Evolutionary conservation across 257 asterid species (phyloP).

Genomic region (Henckelia pumila): DNA sequence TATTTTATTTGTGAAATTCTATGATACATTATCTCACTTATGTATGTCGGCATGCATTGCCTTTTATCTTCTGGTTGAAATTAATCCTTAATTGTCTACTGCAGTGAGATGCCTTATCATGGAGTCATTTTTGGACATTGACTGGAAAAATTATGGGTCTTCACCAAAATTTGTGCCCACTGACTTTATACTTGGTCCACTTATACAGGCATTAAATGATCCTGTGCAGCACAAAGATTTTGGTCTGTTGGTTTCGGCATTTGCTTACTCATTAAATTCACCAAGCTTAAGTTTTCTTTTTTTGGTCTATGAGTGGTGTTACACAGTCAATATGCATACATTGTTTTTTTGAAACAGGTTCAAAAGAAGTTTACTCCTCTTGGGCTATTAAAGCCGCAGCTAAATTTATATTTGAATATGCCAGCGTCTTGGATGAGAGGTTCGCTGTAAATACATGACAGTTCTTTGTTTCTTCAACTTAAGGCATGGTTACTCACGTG

Average conservation of each 20-base stretch:
- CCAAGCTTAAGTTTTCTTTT: not conserved
- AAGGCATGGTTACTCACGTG: constrained; percentile 12
- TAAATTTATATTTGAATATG: constrained; percentile 54
- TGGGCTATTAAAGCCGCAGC: constrained; percentile 66
- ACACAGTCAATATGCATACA: constrained; percentile 20
- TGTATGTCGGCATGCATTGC: constrained; percentile 14
- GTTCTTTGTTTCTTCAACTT: constrained; percentile 17
- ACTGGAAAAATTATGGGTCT: constrained; percentile 60
- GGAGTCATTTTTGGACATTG: constrained; percentile 73
- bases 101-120: constrained; percentile 86
- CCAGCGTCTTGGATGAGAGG: constrained; percentile 66
- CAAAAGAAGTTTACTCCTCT: constrained; percentile 78
- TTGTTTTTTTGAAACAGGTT: constrained; percentile 43
- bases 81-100: constrained; percentile 19
- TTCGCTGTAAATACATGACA: constrained; percentile 29
- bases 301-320: constrained; percentile 21
- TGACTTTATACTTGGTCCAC: constrained; percentile 76
- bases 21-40: constrained; percentile 19
- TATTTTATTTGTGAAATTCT: constrained; percentile 3
- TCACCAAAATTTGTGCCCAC: constrained; percentile 54
- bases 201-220: constrained; percentile 78
- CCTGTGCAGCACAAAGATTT: constrained; percentile 90
- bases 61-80: constrained; percentile 13
- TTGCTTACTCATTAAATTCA: constrained; percentile 5
- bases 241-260: constrained; percentile 57